Evolutionary conservation across 2,329 filamentous ascomycete genomes (phyloP), one percentile per base, ranked within the genome.

Genomic region (Nemania sp.): DNA sequence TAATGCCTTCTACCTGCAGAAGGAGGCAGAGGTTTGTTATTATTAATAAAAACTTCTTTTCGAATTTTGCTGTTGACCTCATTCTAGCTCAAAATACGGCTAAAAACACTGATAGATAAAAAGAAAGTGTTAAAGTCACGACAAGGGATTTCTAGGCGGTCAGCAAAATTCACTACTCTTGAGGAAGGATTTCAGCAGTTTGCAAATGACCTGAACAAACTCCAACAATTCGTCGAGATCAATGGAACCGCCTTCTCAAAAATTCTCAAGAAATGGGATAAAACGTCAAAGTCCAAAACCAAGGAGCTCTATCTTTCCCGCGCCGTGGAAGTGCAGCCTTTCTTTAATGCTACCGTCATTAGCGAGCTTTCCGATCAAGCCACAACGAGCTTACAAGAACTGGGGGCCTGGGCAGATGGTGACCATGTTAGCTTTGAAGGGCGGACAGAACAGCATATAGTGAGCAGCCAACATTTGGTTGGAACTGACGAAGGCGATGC

Each of bases 261-360:
- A 81, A 99, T 99, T 67, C 84, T 99, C 71, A 99, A 99, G 83
- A 99, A 99, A 88, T 99, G 96, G 96, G 96, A 99, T 82, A 99
- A 99, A 87, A 98, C 94, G 1, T 98, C 95, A 73, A 99, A 98
- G 86, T 98, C 95, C 59, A 95, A 95, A 80, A 98, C 96, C 67
- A 99, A 99, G 80, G 96, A 98, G 82, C 88, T 98, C 47, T 99
- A 98, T 78, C 89, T 99, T 41, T 97, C 97, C 10, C 88, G 96
- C 68, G 96, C 96, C 8, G 95, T 99, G 70, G 96, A 99, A 80
- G 94, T 98, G 7, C 96, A 98, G 77, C 96, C 96, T 6, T 98
- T 97, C 80, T 99, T 98, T 86, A 98, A 99, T 80, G 91, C 95
- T 53, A 93, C 97, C 72, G 94, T 98, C 74, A 97, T 99, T 77